phyloP scores from a whole-genome alignment of 202 grass and related monocot species.

The Zoysia matrella region DNA sequence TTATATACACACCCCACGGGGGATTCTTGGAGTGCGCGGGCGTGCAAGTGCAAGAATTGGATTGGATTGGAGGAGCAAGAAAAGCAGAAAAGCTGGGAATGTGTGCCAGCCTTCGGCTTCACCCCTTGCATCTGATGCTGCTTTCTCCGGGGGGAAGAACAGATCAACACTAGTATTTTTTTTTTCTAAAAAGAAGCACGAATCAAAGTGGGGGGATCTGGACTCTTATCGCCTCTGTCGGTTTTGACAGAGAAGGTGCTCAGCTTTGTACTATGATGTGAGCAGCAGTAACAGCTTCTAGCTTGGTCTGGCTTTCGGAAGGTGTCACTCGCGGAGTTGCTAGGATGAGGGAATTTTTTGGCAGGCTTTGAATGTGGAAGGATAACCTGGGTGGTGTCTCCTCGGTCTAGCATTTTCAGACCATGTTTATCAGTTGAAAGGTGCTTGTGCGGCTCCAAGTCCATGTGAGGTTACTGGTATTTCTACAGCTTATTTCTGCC shows the following conservation, averaged over 20 bases:
- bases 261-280: neutral
- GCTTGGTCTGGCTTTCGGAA: neutral
- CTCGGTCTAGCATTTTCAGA: neutral
- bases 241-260: neutral
- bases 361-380: neutral
- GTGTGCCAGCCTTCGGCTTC: slow-evolving; percentile 48
- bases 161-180: neutral
- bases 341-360: neutral
- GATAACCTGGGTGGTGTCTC: neutral
- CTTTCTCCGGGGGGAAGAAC: slow-evolving; percentile 36
- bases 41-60: slow-evolving; percentile 5
- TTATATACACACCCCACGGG: slow-evolving; percentile 23
- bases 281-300: neutral
- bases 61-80: neutral
- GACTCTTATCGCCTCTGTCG: neutral
- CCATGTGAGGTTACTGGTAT: neutral
- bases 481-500: neutral
- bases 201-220: no score
- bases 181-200: neutral
- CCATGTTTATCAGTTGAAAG: neutral
- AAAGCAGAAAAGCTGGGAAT: slow-evolving; percentile 38
- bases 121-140: slow-evolving; percentile 45
- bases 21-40: slow-evolving; percentile 53
- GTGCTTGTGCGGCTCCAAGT: neutral
- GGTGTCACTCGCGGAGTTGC: neutral